Percentiles rank a stretch among this genome's conserved stretches.
Conservation (phyloP, 257 asterid species). For the Solanum bulbocastanum region DNA sequence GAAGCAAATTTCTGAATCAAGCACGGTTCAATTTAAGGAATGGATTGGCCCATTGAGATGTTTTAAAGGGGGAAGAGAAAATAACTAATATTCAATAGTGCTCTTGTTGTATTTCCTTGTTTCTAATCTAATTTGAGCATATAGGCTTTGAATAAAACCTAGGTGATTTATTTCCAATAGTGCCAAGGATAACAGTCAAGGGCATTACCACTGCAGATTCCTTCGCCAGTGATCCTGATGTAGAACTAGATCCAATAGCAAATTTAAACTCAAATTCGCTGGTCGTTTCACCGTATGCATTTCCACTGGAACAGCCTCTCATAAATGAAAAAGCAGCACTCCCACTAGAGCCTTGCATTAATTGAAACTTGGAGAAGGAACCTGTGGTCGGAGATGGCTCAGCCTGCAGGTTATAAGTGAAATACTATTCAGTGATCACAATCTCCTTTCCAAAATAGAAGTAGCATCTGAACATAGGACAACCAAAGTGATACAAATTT, state of each 20-base stretch:
- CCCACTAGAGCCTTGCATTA: conserved; percentile 57
- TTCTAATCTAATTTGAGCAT: not conserved
- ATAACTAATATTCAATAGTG: not conserved
- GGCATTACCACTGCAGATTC: conserved; percentile 53
- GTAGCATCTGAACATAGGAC: not conserved
- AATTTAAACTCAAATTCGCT: conserved; percentile 78
- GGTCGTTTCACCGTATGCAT: conserved; percentile 21
- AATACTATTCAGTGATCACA: not conserved
- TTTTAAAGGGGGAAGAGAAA: not conserved
- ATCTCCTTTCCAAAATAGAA: not conserved
- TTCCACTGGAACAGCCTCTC: conserved; percentile 26
- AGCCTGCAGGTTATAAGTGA: conserved; percentile 36
- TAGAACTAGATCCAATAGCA: conserved; percentile 49
- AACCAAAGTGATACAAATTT: not conserved
- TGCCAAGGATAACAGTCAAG: not conserved
- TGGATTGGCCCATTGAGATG: not conserved
- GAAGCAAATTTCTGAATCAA: not conserved
- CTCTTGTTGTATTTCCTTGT: not conserved
- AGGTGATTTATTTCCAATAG: not conserved
- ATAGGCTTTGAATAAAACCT: not conserved
- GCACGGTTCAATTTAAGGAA: not conserved
- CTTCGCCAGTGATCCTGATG: conserved; percentile 34
- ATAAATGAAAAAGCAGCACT: conserved; percentile 30
- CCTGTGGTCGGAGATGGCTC: conserved; percentile 99
- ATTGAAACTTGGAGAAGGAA: conserved; percentile 59